Base-by-base conservation (phyloP, 1,284 basidiomycete species). In the Somion occarium region DNA sequence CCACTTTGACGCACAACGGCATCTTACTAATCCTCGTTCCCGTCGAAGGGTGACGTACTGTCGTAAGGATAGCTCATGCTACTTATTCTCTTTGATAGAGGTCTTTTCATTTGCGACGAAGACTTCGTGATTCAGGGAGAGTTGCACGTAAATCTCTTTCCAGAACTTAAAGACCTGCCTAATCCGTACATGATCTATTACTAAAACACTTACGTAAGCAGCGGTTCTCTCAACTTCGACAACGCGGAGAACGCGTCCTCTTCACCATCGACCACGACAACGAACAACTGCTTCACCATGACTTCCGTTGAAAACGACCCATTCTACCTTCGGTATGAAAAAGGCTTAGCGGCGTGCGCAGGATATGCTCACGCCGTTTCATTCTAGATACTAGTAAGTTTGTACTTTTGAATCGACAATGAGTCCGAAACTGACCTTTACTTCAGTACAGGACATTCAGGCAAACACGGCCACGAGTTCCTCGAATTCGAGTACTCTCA, bases 401-500 rank as follows among this genome's bases (percentile, higher is more conserved):
- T 27, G 24, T 2, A 9, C n/a, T 22, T 51, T 24, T 25, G 1
- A 3, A 13, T n/a, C 7, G 12, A 7, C 18, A 25, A 38, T 38
- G 18, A 2, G 25, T 38, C 48, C 39, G 44, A 46, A 47, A 37
- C 57, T 59, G 37, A 58, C 53, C 22, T 22, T 25, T 20, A n/a
- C 20, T 41, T 24, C 66, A 94, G 92, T 71, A 93, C 92, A 42
- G 94, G 94, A 22, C 94, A 97, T 70, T 92, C 91, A 61, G 94
- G 94, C 54, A 93, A 93, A 69, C 93, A 97, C 64, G 94, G 94
- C 18, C 94, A 97, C 73, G 94, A 97, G 69, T 99, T 99, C 67
- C 80, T 99, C 46, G 97, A 99, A 70, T 99, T 98, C 64, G 96
- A 99, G 72, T 98, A 98, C 74, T 90, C 91, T 11, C 89, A 96